These are phyloP conservation scores for Lichtheimia hyalospora DNA, from an alignment of 371 early-diverging fungal genomes.

Conservation along the genomic window DNA sequence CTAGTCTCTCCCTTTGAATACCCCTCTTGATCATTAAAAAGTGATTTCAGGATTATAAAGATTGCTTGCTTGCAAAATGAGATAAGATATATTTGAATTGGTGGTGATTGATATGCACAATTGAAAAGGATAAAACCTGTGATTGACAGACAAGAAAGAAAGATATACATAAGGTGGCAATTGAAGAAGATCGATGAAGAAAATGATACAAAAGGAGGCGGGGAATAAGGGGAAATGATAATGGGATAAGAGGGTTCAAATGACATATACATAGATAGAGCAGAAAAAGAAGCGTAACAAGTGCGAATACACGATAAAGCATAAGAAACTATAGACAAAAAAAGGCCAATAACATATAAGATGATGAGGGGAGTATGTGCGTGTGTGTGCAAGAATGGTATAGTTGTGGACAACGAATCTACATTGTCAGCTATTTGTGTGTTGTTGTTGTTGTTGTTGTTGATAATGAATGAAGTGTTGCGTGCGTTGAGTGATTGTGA, in stretches of 20 bases:
- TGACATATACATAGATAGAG: constrained; percentile 9
- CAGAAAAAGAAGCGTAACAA: constrained; percentile 14
- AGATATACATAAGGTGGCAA: background rate
- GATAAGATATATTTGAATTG: too few relatives aligned
- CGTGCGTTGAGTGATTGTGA: background rate
- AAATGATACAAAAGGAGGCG: background rate
- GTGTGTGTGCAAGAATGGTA: background rate
- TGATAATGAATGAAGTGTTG: constrained; percentile 1
- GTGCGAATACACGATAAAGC: constrained; percentile 8
- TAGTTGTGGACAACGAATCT: constrained; percentile 11
- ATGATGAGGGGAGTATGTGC: background rate
- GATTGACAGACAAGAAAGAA: too few relatives aligned
- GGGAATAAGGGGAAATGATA: constrained; percentile 2
- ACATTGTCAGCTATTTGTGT: constrained; percentile 9
- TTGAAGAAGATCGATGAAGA: background rate
- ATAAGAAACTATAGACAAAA: constrained; percentile 10
- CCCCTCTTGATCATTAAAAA: too few relatives aligned
- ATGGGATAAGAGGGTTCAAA: background rate
- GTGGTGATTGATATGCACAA: too few relatives aligned
- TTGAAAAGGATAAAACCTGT: too few relatives aligned
- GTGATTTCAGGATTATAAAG: too few relatives aligned
- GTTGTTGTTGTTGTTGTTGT: background rate
- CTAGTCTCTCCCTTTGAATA: too few relatives aligned
- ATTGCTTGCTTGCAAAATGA: too few relatives aligned
- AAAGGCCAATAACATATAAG: constrained; percentile 17